Evolutionary conservation across 495 filamentous ascomycete species (phyloP), one percentile per base, ranked within the genome.

Genomic region (Hypoxylon fragiforme): DNA sequence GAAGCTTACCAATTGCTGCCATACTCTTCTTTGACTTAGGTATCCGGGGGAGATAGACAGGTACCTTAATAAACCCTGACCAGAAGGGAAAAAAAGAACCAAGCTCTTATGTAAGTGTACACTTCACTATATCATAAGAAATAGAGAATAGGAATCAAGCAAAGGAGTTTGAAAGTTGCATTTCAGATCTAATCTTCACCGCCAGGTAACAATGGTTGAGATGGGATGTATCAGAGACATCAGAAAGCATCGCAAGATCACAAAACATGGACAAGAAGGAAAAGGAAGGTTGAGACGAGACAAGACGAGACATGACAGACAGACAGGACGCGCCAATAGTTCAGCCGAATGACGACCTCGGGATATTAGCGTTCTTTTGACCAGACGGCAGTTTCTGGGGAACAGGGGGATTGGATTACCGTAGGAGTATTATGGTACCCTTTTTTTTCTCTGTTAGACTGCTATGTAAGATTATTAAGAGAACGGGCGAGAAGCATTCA

Each of bases 381-480:
- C 15, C 15, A 58, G 36, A 62, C 64, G 64, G 64, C 64, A 67
- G 64, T 67, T 67, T 57, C 28, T 54, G 49, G 54, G 44, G 59
- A 48, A 50, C 48, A 49, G 44, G 53, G 49, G 24, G 24, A 4
- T n/a, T n/a, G n/a, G n/a, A n/a, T n/a, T n/a, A n/a, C n/a, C n/a
- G n/a, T n/a, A n/a, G 47, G 28, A 12, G 21, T 7, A 12, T 13
- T 6, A 15, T 9, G 22, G 41, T 8, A 12, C 22, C 11, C 22
- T 7, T 16, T 12, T n/a, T n/a, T n/a, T n/a, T n/a, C n/a, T n/a
- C n/a, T n/a, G n/a, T n/a, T n/a, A n/a, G n/a, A n/a, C n/a, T n/a
- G n/a, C n/a, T n/a, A n/a, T n/a, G n/a, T n/a, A n/a, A n/a, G n/a
- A n/a, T n/a, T n/a, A n/a, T n/a, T n/a, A n/a, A n/a, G n/a, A n/a